Evolutionary conservation across 768 basidiomycete species (phyloP).

Genomic region (Mycena olivaceomarginata): DNA sequence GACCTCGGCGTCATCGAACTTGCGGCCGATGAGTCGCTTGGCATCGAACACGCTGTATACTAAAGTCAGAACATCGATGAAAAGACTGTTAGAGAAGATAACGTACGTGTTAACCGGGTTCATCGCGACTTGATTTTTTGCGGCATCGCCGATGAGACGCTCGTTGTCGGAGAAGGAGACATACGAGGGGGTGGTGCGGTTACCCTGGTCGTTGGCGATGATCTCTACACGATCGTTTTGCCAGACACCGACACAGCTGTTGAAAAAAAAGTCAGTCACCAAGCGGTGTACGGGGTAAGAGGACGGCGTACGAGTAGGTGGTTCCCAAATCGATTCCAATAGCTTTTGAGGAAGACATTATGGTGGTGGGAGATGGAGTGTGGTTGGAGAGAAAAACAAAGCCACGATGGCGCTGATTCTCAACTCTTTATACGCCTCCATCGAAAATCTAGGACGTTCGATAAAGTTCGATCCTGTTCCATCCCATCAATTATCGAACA

Average conservation of each 20-base stretch:
- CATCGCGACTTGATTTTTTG: slow-evolving; percentile 99
- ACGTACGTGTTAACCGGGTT: slow-evolving; percentile 76
- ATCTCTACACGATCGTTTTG: slow-evolving; percentile 99
- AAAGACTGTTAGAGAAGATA: slow-evolving; percentile 36
- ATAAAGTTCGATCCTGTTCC: slow-evolving; percentile 3
- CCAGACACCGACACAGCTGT: slow-evolving; percentile 95
- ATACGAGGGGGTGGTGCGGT: slow-evolving; percentile 97
- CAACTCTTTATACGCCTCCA: slow-evolving; percentile 52
- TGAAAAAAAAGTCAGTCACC: slow-evolving; percentile 20
- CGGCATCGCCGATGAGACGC: slow-evolving; percentile 99
- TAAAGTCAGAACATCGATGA: slow-evolving; percentile 31
- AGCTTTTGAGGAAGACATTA: slow-evolving; percentile 84
- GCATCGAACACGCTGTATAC: slow-evolving; percentile 42
- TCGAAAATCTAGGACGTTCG: not conserved
- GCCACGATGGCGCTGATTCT: not conserved
- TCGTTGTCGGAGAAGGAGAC: slow-evolving; percentile 96
- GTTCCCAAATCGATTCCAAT: slow-evolving; percentile 95
- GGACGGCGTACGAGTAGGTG: slow-evolving; percentile 86
- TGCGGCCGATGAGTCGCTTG: slow-evolving; percentile 55
- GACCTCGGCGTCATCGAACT: slow-evolving; percentile 90
- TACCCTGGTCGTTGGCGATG: slow-evolving; percentile 96
- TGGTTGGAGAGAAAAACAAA: slow-evolving; percentile 38
- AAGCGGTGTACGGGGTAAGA: not conserved
- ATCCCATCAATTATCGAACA: not conserved
- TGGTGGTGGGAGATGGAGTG: slow-evolving; percentile 41